phyloP scores from a whole-genome alignment of 2,329 filamentous ascomycete species.

The Amauroascus verrucosus region DNA sequence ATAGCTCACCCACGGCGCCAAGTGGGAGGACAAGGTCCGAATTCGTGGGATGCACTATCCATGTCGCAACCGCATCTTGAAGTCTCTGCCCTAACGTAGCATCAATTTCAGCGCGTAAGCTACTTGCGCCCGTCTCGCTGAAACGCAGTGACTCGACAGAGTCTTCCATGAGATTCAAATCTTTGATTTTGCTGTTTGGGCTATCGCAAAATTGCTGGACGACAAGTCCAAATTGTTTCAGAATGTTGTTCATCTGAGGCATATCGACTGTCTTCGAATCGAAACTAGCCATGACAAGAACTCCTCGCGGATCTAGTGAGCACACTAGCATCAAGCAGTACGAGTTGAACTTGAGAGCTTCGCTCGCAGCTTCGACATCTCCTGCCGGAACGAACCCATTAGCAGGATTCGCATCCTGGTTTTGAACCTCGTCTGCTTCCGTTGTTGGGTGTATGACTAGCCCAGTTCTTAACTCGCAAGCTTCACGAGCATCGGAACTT shows the following conservation, averaged over 20 bases:
- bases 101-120: neutral
- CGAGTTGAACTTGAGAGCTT: constrained; percentile 45
- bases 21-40: constrained; percentile 39
- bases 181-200: neutral
- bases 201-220: constrained; percentile 21
- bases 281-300: constrained; percentile 54
- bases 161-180: constrained; percentile 3
- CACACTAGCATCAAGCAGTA: constrained; percentile 55
- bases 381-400: constrained; percentile 46
- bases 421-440: constrained; percentile 12
- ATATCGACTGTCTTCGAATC: constrained; percentile 46
- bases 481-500: constrained; percentile 36
- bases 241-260: constrained; percentile 42
- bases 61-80: constrained; percentile 16
- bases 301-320: constrained; percentile 47
- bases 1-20: constrained; percentile 49
- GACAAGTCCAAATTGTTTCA: constrained; percentile 42
- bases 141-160: constrained; percentile 3
- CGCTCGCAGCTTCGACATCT: constrained; percentile 48
- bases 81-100: neutral
- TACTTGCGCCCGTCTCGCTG: constrained; percentile 3
- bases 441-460: constrained; percentile 18
- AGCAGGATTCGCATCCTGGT: constrained; percentile 29
- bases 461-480: constrained; percentile 29
- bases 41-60: constrained; percentile 23